A percentile compares a stretch with the other conserved stretches of the same genome.
Conservation (phyloP, 345 rosid species). For the Populus deltoides region DNA sequence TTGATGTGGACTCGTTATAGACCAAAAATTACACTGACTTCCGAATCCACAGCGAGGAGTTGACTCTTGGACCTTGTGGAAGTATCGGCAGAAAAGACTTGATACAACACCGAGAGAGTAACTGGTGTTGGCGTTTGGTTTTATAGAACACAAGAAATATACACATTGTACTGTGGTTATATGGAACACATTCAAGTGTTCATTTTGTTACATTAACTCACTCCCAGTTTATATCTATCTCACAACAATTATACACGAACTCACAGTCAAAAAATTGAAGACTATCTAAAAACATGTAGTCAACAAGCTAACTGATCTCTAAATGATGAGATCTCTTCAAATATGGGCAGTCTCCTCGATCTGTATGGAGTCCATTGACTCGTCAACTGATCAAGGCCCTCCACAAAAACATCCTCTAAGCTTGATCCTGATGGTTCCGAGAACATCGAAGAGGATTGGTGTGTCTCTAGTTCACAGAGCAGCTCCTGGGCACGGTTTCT, state of each 20-base stretch:
- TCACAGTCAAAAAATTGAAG: not conserved
- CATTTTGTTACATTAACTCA: not conserved
- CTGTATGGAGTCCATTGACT: slow-evolving; percentile 53
- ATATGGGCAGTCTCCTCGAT: slow-evolving; percentile 83
- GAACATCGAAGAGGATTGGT: not conserved
- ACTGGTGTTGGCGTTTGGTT: not conserved
- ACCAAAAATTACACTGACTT: not conserved
- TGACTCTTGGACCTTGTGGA: not conserved
- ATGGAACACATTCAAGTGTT: not conserved
- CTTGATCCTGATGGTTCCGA: not conserved
- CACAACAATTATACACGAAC: not conserved
- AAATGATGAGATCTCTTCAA: slow-evolving; percentile 72
- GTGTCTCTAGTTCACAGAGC: slow-evolving; percentile 6
- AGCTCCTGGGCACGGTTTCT: slow-evolving; percentile 43
- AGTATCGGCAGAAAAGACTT: not conserved
- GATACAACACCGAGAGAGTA: not conserved
- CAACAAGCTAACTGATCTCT: slow-evolving; percentile 66
- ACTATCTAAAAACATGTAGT: not conserved
- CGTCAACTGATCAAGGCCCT: slow-evolving; percentile 54
- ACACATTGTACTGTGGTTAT: not conserved
- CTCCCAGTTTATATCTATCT: not conserved
- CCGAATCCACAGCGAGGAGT: not conserved
- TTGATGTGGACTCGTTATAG: not conserved
- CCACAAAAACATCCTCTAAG: slow-evolving; percentile 52
- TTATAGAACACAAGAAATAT: not conserved